Evolutionary conservation across 495 filamentous ascomycete genomes (phyloP).

Genomic region (Aspergillus bertholletiae): DNA sequence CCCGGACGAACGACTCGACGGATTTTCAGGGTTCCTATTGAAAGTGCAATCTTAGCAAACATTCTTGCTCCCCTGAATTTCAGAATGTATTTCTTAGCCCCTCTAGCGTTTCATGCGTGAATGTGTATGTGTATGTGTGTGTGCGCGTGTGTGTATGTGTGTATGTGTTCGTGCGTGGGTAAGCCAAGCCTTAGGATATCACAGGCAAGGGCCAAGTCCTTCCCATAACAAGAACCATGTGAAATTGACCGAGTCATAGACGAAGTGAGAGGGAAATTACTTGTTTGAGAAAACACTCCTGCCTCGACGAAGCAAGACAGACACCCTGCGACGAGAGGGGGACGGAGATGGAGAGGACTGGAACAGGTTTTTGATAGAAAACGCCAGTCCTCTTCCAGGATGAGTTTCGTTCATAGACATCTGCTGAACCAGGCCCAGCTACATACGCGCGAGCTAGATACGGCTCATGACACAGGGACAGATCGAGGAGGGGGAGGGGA

Average conservation of each 20-base stretch:
- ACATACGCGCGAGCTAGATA: conserved; percentile 11
- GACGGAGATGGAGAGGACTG: conserved; percentile 30
- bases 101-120: neutral
- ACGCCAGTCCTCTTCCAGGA: conserved; percentile 34
- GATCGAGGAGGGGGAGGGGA: conserved; percentile 4
- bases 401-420: conserved; percentile 41
- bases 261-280: conserved; percentile 25
- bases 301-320: conserved; percentile 38
- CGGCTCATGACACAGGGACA: conserved; percentile 19
- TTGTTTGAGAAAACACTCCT: conserved; percentile 37
- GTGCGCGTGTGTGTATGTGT: no score
- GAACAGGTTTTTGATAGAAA: conserved; percentile 33
- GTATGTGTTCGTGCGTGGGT: neutral
- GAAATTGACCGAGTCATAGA: neutral
- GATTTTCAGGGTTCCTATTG: conserved; percentile 18
- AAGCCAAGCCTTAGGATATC: neutral
- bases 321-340: conserved; percentile 31
- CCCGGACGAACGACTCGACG: conserved; percentile 13
- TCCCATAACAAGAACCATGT: neutral
- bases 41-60: conserved; percentile 5
- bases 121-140: neutral
- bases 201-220: neutral
- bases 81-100: neutral
- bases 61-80: conserved; percentile 1
- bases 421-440: conserved; percentile 31